A percentile compares a stretch with the other conserved stretches of the same genome.
Conservation (phyloP, 2,329 filamentous ascomycete genomes). For the Sordariomycetes sp. region DNA sequence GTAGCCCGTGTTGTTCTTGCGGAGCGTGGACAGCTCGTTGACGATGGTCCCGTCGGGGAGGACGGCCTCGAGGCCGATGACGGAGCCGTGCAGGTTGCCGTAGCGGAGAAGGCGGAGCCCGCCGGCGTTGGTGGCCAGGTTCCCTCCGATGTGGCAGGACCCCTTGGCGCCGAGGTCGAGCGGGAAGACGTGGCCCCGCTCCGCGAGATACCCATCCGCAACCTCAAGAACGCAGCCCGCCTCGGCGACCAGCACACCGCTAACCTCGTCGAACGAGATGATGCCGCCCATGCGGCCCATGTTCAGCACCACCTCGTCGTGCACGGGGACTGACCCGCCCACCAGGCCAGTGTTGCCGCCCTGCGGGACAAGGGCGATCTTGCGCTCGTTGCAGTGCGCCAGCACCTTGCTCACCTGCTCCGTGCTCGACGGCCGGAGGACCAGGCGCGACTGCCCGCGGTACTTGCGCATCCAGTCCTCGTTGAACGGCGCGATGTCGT, state of each 20-base stretch:
- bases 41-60: conserved; percentile 86
- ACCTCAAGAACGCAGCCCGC: conserved; percentile 84
- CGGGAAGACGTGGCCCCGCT: conserved; percentile 81
- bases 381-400: conserved; percentile 88
- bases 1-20: conserved; percentile 99
- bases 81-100: conserved; percentile 84
- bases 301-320: conserved; percentile 95
- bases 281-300: conserved; percentile 84
- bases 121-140: conserved; percentile 90
- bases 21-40: conserved; percentile 72
- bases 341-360: conserved; percentile 95
- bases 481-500: conserved; percentile 87
- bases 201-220: conserved; percentile 73
- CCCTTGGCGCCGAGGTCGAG: conserved; percentile 96
- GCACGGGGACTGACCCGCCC: conserved; percentile 89
- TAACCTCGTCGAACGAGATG: conserved; percentile 83
- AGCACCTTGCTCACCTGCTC: conserved; percentile 84
- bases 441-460: conserved; percentile 74
- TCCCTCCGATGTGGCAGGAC: conserved; percentile 91
- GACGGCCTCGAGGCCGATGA: conserved; percentile 86
- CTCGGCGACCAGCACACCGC: conserved; percentile 79
- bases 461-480: conserved; percentile 99
- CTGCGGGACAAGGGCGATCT: conserved; percentile 88
- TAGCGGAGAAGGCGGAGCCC: conserved; percentile 83
- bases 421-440: conserved; percentile 73